Conservation (phyloP, 2,329 filamentous ascomycete species). For the Penicillium sp. region DNA sequence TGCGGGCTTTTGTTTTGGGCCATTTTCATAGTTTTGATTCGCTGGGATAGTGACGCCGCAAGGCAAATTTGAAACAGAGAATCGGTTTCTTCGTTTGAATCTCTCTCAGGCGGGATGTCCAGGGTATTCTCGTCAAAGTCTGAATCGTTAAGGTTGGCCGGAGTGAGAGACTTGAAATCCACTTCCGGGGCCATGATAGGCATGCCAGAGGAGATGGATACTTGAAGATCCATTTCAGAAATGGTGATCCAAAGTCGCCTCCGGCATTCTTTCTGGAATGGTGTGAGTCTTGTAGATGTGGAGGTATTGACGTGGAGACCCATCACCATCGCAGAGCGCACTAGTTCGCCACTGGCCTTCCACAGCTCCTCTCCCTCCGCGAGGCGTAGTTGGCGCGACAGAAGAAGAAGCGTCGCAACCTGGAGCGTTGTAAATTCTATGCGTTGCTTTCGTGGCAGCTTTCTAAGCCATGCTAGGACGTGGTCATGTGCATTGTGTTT, state of each 20-base stretch:
- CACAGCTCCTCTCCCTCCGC: conserved; percentile 33
- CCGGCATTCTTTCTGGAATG: conserved; percentile 41
- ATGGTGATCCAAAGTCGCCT: conserved; percentile 43
- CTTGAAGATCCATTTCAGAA: conserved; percentile 52
- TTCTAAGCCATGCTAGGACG: conserved; percentile 21
- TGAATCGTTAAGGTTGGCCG: conserved; percentile 46
- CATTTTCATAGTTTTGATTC: conserved; percentile 18
- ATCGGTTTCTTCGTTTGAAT: conserved; percentile 29
- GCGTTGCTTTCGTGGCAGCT: conserved; percentile 24
- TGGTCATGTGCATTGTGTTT: conserved; percentile 12
- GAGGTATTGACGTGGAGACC: conserved; percentile 48
- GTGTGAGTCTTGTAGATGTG: conserved; percentile 36
- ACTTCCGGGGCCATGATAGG: conserved; percentile 43
- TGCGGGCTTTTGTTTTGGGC: conserved; percentile 8
- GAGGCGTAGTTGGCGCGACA: conserved; percentile 19
- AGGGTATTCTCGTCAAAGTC: conserved; percentile 45
- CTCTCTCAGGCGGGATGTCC: conserved; percentile 29
- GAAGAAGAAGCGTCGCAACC: conserved; percentile 18
- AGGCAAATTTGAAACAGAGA: conserved; percentile 17
- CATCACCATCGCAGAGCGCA: conserved; percentile 43
- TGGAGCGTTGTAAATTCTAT: conserved; percentile 26
- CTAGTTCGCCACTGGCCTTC: conserved; percentile 47
- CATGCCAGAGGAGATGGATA: conserved; percentile 44
- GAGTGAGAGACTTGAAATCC: conserved; percentile 43
- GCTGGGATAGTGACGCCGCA: conserved; percentile 19